Evolutionary conservation across 495 filamentous ascomycete species (phyloP), one percentile per base, ranked within the genome.

Genomic region (Tuber borchii): DNA sequence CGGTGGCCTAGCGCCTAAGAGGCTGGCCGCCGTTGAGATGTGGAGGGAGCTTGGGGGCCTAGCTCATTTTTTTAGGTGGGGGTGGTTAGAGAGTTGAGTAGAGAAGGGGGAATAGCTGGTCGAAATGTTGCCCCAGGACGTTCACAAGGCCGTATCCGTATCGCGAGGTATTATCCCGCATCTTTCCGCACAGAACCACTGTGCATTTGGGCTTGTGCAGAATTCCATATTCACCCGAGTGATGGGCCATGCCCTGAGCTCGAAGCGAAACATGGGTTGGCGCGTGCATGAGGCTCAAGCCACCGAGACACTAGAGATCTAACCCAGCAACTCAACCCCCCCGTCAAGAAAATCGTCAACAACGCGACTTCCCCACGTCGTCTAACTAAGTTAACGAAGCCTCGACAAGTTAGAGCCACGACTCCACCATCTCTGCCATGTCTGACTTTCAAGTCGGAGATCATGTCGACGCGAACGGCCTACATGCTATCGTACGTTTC

Each of bases 401-500:
- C 31, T 65, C 26, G 56, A 65, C 56, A 65, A 34, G 26, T 17
- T n/a, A 31, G 56, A 65, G 14, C 17, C 42, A 22, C 51, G 37
- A 16, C 70, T 69, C 22, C 19, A 48, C 44, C 40, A 72, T 46
- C 56, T 42, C 16, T 44, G 79, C 72, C 76, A 72, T 51, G 31
- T 73, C 43, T 31, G 77, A 82, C 70, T 80, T 82, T 70, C 74
- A 73, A 42, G 72, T 83, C 45, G 79, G 79, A 31, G 82, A 83
- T 65, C 72, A 68, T 51, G 82, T 83, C 70, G 82, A 83, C 22
- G 82, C 83, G 44, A 78, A 97, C 83, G 93, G 93, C 82, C 91
- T 91, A 77, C 87, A 87, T 73, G 95, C 87, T 79, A 90, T 88
- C 75, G 87, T 98, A 69, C 92, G 93, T 80, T 99, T 90, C 83